Evolutionary conservation across 2,329 filamentous ascomycete species (phyloP), one percentile per base, ranked within the genome.

Genomic region (Fusarium secorum): DNA sequence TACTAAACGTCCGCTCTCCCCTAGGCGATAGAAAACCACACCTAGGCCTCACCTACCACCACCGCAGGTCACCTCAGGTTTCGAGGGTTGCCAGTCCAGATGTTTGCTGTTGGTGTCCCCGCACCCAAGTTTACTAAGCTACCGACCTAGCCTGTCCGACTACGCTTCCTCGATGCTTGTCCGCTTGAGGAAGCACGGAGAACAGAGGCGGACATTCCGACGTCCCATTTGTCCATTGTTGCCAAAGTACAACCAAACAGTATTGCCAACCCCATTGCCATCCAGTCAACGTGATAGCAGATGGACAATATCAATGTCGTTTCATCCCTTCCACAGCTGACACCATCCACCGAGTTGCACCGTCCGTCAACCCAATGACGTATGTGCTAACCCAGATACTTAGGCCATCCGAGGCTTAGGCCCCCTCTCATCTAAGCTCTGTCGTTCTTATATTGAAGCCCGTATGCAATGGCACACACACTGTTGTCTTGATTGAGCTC

Each of bases 371-470:
- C 63, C 67, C 64, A 75, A 71, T 58, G 66, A 58, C 63, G 68
- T 62, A 64, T 56, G 57, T 63, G 58, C 64, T 66, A 69, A 68
- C 58, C 68, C 65, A 75, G 70, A 60, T 68, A 53, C 51, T 46
- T 36, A 49, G 53, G 61, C 48, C 61, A 53, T 55, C 54, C 41
- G 46, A 73, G 54, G 38, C 70, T 56, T 48, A 63, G 64, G 60
- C 49, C 71, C 70, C 68, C 62, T 67, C 68, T 62, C 58, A 64
- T 72, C 68, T 72, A 68, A 72, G 67, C 58, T 65, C 68, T 61
- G 51, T 59, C 68, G 71, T 65, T 65, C 60, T 58, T 58, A 70
- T 73, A 70, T 63, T 68, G 74, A 73, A 70, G 69, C 61, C 59
- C 36, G 51, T 63, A 71, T 71, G 69, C 60, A 73, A 68, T 75